Percentiles rank a stretch among this genome's conserved stretches.
phyloP scores from a whole-genome alignment of 352 stramenopile species.

The Globisporangium alternatum region DNA sequence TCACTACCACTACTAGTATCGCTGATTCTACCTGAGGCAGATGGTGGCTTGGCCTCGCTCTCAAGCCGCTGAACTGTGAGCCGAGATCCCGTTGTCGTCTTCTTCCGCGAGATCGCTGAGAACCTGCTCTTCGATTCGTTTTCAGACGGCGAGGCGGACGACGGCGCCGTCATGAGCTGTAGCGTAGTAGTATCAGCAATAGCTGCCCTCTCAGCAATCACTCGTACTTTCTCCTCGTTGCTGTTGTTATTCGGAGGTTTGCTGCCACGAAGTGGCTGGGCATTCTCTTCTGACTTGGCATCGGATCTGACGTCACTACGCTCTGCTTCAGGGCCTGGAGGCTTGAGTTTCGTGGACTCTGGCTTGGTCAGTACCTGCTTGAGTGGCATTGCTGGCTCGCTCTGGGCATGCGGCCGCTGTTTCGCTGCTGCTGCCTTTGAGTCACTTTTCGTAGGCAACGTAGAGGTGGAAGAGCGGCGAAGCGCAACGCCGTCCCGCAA shows the following conservation, averaged over 20 bases:
- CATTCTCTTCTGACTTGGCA: not conserved
- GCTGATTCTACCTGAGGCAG: not conserved
- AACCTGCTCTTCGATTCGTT: conserved; percentile 11
- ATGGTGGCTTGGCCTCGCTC: not conserved
- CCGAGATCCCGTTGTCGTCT: not conserved
- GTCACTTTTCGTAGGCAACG: not conserved
- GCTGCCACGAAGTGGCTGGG: not conserved
- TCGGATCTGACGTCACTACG: not conserved
- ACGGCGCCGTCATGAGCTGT: not conserved
- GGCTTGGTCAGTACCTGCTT: not conserved
- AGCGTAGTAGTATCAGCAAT: not conserved
- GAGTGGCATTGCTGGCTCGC: conserved; percentile 6
- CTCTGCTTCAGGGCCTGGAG: not conserved
- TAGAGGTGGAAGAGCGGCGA: conserved; percentile 21
- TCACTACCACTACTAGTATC: not conserved
- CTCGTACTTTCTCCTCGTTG: not conserved
- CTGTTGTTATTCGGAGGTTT: not conserved
- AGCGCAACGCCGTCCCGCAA: conserved; percentile 47
- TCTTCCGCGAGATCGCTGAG: conserved; percentile 9
- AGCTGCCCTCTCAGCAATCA: not conserved
- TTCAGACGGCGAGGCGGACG: conserved; percentile 11
- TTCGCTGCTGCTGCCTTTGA: not conserved
- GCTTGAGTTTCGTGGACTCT: not conserved
- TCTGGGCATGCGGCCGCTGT: conserved; percentile 14
- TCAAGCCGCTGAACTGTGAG: not conserved